phyloP scores from a whole-genome alignment of 2,329 filamentous ascomycete species.

The Phoma herbarum region DNA sequence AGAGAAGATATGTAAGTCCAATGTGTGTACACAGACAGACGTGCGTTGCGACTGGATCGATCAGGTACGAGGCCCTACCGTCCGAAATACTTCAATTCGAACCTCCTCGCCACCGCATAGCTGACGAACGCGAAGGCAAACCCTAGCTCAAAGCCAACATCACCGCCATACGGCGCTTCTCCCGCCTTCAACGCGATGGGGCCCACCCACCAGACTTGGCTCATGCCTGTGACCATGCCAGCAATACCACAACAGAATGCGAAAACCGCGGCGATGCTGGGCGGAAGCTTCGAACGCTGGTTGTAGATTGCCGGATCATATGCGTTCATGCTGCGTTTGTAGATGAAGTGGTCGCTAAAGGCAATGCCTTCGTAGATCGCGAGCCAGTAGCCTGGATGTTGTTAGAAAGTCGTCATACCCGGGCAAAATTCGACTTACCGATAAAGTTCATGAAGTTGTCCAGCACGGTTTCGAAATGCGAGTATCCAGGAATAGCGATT shows the following conservation, averaged over 20 bases:
- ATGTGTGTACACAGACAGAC: neutral
- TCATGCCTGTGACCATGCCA: conserved; percentile 75
- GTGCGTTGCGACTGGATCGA: neutral
- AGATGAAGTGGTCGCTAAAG: conserved; percentile 73
- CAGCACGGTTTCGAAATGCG: conserved; percentile 69
- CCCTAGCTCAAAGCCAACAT: conserved; percentile 12
- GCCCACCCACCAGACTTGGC: conserved; percentile 72
- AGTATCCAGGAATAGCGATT: conserved; percentile 74
- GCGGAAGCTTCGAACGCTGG: conserved; percentile 65
- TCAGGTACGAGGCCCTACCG: neutral
- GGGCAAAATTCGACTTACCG: conserved; percentile 20
- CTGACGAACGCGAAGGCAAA: conserved; percentile 12
- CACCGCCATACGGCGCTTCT: conserved; percentile 33
- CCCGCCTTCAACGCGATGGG: conserved; percentile 71
- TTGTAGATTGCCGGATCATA: conserved; percentile 70
- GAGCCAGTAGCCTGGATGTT: conserved; percentile 70
- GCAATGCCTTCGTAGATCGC: conserved; percentile 75
- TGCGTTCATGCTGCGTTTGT: conserved; percentile 67
- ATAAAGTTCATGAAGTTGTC: conserved; percentile 72
- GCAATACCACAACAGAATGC: conserved; percentile 71
- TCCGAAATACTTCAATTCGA: conserved; percentile 8
- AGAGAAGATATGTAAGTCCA: neutral
- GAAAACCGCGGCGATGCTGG: conserved; percentile 68
- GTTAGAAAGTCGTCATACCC: conserved; percentile 17
- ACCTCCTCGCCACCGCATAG: conserved; percentile 4